Conservation (phyloP, 768 basidiomycete species). For the Mycena chlorophos region DNA sequence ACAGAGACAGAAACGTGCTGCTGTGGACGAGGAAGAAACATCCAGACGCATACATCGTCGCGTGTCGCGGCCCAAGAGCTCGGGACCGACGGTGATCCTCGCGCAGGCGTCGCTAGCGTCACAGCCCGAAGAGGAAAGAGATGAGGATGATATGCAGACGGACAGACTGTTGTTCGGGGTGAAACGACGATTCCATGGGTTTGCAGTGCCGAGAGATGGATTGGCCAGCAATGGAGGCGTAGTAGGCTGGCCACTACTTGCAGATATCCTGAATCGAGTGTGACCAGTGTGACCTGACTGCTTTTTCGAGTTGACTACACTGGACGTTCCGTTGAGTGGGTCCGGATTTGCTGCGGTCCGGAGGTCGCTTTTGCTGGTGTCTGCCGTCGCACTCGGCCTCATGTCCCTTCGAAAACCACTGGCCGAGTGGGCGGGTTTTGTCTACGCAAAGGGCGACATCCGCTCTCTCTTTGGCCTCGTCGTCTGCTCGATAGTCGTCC, state of each 20-base stretch:
- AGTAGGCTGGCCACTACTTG: conserved; percentile 10
- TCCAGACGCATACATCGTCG: conserved; percentile 38
- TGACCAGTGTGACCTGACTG: background rate
- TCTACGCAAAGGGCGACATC: conserved; percentile 61
- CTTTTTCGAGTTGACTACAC: conserved; percentile 39
- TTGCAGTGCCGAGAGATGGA: background rate
- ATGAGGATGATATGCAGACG: conserved; percentile 17
- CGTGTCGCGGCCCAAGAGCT: conserved; percentile 40
- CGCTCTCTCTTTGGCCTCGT: conserved; percentile 70
- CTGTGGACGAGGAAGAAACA: background rate
- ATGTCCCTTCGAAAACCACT: conserved; percentile 59
- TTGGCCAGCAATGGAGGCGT: background rate
- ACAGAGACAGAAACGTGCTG: conserved; percentile 27
- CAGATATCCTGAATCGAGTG: background rate
- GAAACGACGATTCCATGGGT: background rate
- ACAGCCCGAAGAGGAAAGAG: conserved; percentile 29
- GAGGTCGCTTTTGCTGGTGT: conserved; percentile 54
- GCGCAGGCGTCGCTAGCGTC: too few species aligned
- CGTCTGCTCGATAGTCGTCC: conserved; percentile 65
- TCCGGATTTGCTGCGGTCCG: conserved; percentile 40
- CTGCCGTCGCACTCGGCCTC: conserved; percentile 60
- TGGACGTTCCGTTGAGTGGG: conserved; percentile 33
- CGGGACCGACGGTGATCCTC: conserved; percentile 44
- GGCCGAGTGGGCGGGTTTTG: conserved; percentile 48
- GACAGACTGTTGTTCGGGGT: conserved; percentile 1